A percentile compares a stretch with the other conserved stretches of the same genome.
Evolutionary conservation across 2,329 filamentous ascomycete species (phyloP).

Genomic region (Whalleya microplaca): DNA sequence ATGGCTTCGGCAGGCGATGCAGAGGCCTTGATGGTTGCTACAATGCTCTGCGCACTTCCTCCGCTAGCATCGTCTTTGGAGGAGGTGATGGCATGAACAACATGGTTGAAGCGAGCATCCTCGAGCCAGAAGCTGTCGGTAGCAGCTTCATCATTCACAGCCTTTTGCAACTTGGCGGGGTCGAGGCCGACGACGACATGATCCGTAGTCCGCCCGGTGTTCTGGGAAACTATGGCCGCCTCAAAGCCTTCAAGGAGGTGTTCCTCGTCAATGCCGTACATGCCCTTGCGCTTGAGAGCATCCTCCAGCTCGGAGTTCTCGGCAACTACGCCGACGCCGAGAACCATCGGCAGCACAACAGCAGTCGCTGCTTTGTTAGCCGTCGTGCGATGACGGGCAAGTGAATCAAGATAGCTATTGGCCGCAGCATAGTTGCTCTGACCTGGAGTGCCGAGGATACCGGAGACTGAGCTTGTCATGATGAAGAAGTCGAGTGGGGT

Average conservation of each 20-base stretch:
- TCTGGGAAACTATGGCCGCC: slow-evolving; percentile 10
- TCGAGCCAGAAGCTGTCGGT: slow-evolving; percentile 33
- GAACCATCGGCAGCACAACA: slow-evolving; percentile 26
- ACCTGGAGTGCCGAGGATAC: slow-evolving; percentile 22
- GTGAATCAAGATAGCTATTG: slow-evolving; percentile 28
- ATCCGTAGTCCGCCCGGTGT: not conserved
- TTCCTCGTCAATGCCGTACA: slow-evolving; percentile 38
- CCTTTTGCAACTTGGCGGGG: slow-evolving; percentile 20
- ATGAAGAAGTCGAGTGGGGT: slow-evolving; percentile 29
- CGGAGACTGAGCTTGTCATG: slow-evolving; percentile 32
- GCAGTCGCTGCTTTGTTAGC: slow-evolving; percentile 6
- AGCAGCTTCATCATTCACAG: slow-evolving; percentile 11
- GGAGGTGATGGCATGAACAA: slow-evolving; percentile 22
- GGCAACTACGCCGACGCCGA: slow-evolving; percentile 29
- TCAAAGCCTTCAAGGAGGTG: slow-evolving; percentile 33
- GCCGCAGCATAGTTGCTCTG: slow-evolving; percentile 29
- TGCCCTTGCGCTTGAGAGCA: slow-evolving; percentile 30
- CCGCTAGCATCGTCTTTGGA: not conserved
- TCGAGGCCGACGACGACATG: slow-evolving; percentile 34
- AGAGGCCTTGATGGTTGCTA: slow-evolving; percentile 20
- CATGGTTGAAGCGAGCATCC: slow-evolving; percentile 28
- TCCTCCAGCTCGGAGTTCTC: slow-evolving; percentile 28
- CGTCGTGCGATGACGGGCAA: slow-evolving; percentile 16
- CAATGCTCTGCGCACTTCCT: slow-evolving; percentile 17
- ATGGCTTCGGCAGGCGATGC: no score